Conservation (phyloP, 768 basidiomycete genomes). For the Chalciporus piperatus region DNA sequence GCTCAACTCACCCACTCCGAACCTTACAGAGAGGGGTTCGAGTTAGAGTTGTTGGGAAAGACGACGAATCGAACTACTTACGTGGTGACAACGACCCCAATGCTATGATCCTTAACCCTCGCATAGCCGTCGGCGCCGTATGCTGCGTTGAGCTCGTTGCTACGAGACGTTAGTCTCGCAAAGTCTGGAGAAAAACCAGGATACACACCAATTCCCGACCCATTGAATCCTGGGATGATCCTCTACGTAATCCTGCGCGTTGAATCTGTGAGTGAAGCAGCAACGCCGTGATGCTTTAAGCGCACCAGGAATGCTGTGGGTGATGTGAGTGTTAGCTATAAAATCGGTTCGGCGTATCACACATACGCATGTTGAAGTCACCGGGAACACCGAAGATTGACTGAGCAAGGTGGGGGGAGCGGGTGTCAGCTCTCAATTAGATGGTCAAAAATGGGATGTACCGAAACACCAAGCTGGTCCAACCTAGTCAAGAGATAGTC, state of each 20-base stretch:
- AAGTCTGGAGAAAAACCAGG: not conserved
- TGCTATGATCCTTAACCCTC: slow-evolving; percentile 69
- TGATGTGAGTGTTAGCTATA: not conserved
- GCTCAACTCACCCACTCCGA: slow-evolving; percentile 92
- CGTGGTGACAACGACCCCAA: slow-evolving; percentile 81
- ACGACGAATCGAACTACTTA: slow-evolving; percentile 49
- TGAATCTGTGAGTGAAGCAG: not conserved
- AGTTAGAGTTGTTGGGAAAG: not conserved
- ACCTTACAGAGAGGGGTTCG: slow-evolving; percentile 38
- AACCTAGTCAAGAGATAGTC: slow-evolving; percentile 62
- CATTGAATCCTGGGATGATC: slow-evolving; percentile 75
- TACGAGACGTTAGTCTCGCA: slow-evolving; percentile 25
- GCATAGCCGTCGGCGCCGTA: slow-evolving; percentile 96
- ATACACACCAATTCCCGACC: slow-evolving; percentile 77
- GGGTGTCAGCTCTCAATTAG: not conserved
- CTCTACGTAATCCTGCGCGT: slow-evolving; percentile 71
- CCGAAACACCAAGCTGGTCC: slow-evolving; percentile 62
- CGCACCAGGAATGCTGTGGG: slow-evolving; percentile 29
- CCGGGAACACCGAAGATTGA: slow-evolving; percentile 83
- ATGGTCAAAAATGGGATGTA: slow-evolving; percentile 24
- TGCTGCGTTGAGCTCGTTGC: slow-evolving; percentile 82
- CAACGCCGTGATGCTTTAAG: not conserved
- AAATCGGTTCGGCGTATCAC: not conserved
- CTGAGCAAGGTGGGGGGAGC: slow-evolving; percentile 33
- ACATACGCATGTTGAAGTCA: slow-evolving; percentile 74